These are phyloP conservation scores for Condylostoma magnum DNA, from an alignment of 169 alveolate species.

Conservation along the genomic window DNA sequence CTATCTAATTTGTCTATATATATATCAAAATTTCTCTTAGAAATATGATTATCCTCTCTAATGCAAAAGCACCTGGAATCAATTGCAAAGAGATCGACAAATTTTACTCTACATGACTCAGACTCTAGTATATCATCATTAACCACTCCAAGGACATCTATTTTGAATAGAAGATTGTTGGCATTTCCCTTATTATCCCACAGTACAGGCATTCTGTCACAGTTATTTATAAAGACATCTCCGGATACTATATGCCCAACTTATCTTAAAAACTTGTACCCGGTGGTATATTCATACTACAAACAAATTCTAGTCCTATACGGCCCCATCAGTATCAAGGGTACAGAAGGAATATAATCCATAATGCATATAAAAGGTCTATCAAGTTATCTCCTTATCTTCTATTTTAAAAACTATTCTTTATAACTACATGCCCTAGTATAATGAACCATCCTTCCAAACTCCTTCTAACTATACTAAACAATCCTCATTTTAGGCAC, in stretches of 20 bases:
- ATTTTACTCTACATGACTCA: not conserved
- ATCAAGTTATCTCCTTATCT: constrained; percentile 9
- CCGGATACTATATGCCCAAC: constrained; percentile 9
- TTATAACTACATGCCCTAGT: not conserved
- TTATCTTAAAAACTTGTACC: not conserved
- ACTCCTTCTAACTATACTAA: not conserved
- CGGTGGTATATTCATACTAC: not conserved
- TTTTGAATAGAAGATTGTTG: not conserved
- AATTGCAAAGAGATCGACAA: not conserved
- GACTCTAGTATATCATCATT: not conserved
- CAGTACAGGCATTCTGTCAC: constrained; percentile 10
- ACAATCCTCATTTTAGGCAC: not conserved
- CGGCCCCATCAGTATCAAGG: not conserved
- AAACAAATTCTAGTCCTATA: not conserved
- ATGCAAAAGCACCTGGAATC: not conserved
- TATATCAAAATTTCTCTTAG: not conserved
- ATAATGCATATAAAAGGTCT: constrained; percentile 17
- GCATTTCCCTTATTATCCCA: constrained; percentile 27
- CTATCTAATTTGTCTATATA: constrained; percentile 4
- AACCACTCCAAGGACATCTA: not conserved
- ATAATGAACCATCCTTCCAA: not conserved
- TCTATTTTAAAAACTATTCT: not conserved
- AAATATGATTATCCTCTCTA: not conserved
- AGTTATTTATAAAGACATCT: constrained; percentile 16
- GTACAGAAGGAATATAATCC: constrained; percentile 1